phyloP scores from a whole-genome alignment of 2,329 filamentous ascomycete species.

The Fusarium tjaetaba region DNA sequence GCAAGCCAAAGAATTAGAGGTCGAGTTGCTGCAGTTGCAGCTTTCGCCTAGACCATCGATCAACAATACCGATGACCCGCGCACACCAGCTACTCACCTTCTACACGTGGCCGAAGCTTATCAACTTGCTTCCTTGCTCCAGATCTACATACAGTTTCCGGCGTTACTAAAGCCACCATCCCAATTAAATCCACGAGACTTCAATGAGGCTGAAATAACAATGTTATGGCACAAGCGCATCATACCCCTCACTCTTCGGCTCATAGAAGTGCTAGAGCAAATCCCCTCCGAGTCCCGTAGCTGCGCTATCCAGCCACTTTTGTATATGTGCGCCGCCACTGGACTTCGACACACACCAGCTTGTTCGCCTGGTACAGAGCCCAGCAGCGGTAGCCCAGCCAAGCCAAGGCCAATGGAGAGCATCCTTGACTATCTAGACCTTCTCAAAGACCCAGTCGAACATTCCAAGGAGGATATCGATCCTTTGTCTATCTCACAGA shows the following conservation, averaged over 20 bases:
- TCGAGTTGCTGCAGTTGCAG: background rate
- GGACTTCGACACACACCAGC: background rate
- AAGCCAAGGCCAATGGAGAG: background rate
- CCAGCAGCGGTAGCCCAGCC: accelerated
- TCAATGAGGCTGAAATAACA: accelerated
- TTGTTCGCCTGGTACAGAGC: accelerated
- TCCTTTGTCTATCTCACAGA: background rate
- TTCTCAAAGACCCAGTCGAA: background rate
- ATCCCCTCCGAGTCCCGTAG: background rate
- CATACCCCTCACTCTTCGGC: background rate
- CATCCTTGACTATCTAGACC: background rate
- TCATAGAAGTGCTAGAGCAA: background rate
- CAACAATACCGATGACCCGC: accelerated
- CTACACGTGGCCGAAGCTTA: background rate
- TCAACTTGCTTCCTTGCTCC: background rate
- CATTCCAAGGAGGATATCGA: too few relatives aligned
- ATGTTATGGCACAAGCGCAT: background rate
- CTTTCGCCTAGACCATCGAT: background rate
- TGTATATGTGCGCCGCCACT: background rate
- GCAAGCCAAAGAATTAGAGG: background rate
- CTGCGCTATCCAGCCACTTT: background rate
- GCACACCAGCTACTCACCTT: background rate
- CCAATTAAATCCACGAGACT: too few relatives aligned
- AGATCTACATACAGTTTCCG: background rate
- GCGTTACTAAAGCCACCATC: too few relatives aligned